phyloP scores from a whole-genome alignment of 2,329 filamentous ascomycete genomes.

The Samsoniella hepiali region DNA sequence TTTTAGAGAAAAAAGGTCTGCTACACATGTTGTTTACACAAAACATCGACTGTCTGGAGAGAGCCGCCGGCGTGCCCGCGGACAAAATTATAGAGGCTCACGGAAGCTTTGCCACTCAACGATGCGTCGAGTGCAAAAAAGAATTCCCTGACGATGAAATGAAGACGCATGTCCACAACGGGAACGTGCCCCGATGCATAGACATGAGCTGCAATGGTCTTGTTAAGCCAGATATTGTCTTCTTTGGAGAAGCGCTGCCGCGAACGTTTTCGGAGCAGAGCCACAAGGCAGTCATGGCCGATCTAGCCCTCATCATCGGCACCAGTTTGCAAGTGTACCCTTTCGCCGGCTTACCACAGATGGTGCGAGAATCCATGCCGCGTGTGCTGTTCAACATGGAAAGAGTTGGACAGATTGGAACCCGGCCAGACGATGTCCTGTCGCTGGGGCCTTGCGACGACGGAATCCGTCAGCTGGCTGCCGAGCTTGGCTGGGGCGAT shows the following conservation, averaged over 20 bases:
- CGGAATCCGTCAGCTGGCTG: slow-evolving; percentile 74
- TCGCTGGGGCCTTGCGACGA: slow-evolving; percentile 79
- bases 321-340: slow-evolving; percentile 86
- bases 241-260: slow-evolving; percentile 74
- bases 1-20: slow-evolving; percentile 75
- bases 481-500: slow-evolving; percentile 77
- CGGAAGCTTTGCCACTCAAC: slow-evolving; percentile 87
- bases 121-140: slow-evolving; percentile 82
- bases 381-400: slow-evolving; percentile 87
- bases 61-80: slow-evolving; percentile 75
- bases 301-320: slow-evolving; percentile 81
- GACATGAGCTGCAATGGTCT: slow-evolving; percentile 64
- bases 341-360: slow-evolving; percentile 74
- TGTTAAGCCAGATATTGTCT: slow-evolving; percentile 93
- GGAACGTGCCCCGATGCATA: slow-evolving; percentile 67
- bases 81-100: slow-evolving; percentile 90
- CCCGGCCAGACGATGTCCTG: slow-evolving; percentile 77
- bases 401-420: slow-evolving; percentile 73
- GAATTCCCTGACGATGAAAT: slow-evolving; percentile 72
- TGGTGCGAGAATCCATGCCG: slow-evolving; percentile 61
- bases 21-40: slow-evolving; percentile 90
- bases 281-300: slow-evolving; percentile 57
- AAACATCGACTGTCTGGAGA: slow-evolving; percentile 95
- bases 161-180: slow-evolving; percentile 62
- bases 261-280: slow-evolving; percentile 34